Evolutionary conservation across 306 rosid genomes (phyloP).

Genomic region (Rosa lucieae): DNA sequence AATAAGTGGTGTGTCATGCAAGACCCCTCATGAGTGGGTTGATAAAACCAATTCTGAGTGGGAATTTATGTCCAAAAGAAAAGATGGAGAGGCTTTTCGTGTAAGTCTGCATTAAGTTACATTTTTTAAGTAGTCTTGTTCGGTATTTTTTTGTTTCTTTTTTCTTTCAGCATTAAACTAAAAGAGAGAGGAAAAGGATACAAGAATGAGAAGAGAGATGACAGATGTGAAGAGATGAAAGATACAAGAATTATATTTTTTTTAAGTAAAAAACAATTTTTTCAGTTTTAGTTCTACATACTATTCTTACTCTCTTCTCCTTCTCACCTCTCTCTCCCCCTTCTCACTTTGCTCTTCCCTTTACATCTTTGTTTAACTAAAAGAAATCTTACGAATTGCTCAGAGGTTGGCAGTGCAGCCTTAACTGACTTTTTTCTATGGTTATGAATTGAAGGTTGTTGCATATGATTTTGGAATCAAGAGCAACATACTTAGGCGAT

Average conservation of each 20-base stretch:
- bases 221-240: background rate
- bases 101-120: slow-evolving; percentile 35
- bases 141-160: background rate
- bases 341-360: background rate
- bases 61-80: slow-evolving; percentile 51
- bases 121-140: background rate
- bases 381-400: background rate
- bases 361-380: background rate
- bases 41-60: slow-evolving; percentile 65
- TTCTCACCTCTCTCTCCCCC: background rate
- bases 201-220: background rate
- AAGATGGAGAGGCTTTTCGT: slow-evolving; percentile 48
- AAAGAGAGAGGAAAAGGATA: background rate
- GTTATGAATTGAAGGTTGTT: slow-evolving; percentile 58
- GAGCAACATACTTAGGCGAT: slow-evolving; percentile 86
- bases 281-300: background rate
- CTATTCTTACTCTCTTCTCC: background rate
- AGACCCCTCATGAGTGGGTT: slow-evolving; percentile 79
- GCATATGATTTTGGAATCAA: slow-evolving; percentile 97
- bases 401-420: background rate
- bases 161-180: background rate
- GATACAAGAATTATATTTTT: background rate
- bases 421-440: slow-evolving; percentile 10
- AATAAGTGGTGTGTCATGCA: slow-evolving; percentile 90
- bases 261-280: background rate